Conservation (phyloP, 2,329 filamentous ascomycete species). For the Ceratocystis alfenasii region DNA sequence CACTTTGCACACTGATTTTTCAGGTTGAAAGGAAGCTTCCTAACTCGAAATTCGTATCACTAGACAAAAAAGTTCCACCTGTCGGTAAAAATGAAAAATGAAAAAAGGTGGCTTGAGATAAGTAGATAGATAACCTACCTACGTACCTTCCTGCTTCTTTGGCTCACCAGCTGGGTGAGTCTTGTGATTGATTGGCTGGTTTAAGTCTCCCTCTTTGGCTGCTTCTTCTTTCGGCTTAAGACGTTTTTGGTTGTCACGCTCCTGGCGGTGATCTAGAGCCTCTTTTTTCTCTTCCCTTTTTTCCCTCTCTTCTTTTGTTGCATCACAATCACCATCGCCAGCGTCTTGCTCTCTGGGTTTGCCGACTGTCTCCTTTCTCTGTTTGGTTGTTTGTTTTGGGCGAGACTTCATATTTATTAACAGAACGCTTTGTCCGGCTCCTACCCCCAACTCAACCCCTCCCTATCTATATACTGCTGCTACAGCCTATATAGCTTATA, state of each 20-base stretch:
- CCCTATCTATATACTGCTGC: neutral
- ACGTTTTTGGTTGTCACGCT: neutral
- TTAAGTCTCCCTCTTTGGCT: neutral
- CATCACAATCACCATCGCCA: neutral
- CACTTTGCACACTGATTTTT: neutral
- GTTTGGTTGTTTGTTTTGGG: neutral
- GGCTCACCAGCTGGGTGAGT: neutral
- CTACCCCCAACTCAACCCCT: neutral
- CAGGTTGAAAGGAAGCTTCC: slow-evolving; percentile 3
- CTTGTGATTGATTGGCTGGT: slow-evolving; percentile 3
- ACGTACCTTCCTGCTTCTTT: slow-evolving; percentile 1
- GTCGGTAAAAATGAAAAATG: neutral
- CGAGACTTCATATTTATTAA: neutral
- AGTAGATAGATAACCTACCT: neutral
- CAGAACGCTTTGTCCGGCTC: neutral
- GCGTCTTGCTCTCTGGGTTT: neutral
- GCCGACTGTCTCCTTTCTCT: neutral
- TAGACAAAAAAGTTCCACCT: neutral
- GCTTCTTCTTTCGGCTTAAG: neutral
- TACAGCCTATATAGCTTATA: neutral
- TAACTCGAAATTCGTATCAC: neutral
- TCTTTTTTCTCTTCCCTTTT: neutral
- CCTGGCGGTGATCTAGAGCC: neutral
- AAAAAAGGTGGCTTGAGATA: neutral
- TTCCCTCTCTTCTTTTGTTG: neutral